Evolutionary conservation across 148 eudicot genomes (phyloP).

Genomic region (Cornus controversa): DNA sequence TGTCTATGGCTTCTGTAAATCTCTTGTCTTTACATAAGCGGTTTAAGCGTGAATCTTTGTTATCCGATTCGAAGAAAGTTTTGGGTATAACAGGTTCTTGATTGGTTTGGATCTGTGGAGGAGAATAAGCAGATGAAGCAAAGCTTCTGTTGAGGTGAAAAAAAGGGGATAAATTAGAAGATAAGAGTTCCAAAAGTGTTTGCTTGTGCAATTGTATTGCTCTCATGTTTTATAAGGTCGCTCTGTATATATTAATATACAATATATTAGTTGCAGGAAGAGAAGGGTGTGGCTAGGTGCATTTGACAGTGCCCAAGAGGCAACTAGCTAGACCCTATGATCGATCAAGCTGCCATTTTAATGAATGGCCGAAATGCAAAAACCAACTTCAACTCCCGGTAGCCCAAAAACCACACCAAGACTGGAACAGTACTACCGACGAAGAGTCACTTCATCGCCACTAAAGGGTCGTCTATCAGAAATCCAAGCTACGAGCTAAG

Average conservation of each 20-base stretch:
- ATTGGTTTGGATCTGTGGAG: neutral
- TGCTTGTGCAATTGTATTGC: too few relatives aligned
- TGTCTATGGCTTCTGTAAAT: neutral
- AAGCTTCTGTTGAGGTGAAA: neutral
- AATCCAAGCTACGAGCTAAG: conserved; percentile 50
- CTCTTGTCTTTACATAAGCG: neutral
- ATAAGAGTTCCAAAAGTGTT: too few relatives aligned
- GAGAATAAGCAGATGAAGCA: neutral
- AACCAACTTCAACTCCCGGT: conserved; percentile 48
- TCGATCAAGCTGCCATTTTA: conserved; percentile 48
- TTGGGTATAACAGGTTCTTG: neutral
- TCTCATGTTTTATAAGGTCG: too few relatives aligned
- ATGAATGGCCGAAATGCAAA: conserved; percentile 57
- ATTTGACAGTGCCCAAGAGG: conserved; percentile 58
- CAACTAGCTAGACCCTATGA: conserved; percentile 55
- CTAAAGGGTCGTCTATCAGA: conserved; percentile 29
- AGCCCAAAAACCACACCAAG: conserved; percentile 15
- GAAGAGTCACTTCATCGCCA: neutral
- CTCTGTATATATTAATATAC: too few relatives aligned
- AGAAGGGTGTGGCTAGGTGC: conserved; percentile 60
- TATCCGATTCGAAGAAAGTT: neutral
- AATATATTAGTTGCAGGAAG: conserved; percentile 36
- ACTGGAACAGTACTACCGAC: neutral
- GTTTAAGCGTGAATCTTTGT: neutral
- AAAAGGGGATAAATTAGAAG: neutral